Base-by-base conservation (phyloP, 139 green algal genomes). In the Asterochloris erici region DNA sequence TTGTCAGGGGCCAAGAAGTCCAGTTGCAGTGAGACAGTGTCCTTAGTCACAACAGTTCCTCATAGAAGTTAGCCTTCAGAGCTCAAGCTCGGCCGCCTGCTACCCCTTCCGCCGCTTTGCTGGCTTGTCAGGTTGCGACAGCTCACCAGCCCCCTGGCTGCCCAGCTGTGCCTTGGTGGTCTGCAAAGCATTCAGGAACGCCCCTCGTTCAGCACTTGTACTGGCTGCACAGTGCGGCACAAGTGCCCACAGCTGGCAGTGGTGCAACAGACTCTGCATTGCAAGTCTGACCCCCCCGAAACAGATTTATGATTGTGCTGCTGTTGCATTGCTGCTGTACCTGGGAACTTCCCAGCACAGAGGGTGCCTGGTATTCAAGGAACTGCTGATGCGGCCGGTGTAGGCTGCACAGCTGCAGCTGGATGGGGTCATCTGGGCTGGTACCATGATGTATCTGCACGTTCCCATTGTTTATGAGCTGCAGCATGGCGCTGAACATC, bases 391-490 rank as follows among this genome's bases (percentile, higher is more conserved):
- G 63, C 16, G 24, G 64, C 74, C 68, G 62, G 38, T 74, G 29
- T 9, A 76, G 69, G 47, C 28, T 74, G 17, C 64, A 26, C 23
- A 86, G 64, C 17, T 26, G 73, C 11, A 86, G 73, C n/a, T 63
- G 38, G 38, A 83, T 81, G 78, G 79, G 63, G 28, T 77, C 63
- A 11, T 47, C 26, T 12, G 73, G 14, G 38, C 66, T 60, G 6
- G 26, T 19, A 4, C 75, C 77, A 19, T 60, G 68, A 17, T 73
- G 14, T 10, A 90, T 80, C 54, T 73, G 61, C 10, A 90, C 71
- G 28, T 90, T 90, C 77, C 87, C 87, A 28, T 86, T 87, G 74
- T 90, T 90, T 28, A 86, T 69, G 14, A 91, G 79, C 85, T 91
- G 87, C 70, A 91, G 81, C 78, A 88, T 74, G 14, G 87, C 87